Evolutionary conservation across 495 filamentous ascomycete genomes (phyloP).

Genomic region (Trichoderma reesei): DNA sequence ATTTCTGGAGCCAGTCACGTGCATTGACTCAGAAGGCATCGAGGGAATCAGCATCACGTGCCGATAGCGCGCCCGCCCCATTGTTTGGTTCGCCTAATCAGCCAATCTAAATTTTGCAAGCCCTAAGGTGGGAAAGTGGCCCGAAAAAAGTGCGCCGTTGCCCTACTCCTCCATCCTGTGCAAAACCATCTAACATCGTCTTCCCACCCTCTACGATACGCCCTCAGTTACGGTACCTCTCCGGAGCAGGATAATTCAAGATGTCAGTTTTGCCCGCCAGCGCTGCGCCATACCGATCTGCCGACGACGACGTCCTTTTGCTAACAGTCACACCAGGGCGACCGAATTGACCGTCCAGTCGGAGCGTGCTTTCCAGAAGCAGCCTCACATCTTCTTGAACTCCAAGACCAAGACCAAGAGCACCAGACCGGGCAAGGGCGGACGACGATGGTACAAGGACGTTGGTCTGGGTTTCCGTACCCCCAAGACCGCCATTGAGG

Average conservation of each 20-base stretch:
- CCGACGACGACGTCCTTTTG: not conserved
- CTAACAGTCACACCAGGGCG: slow-evolving; percentile 51
- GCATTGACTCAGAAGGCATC: too few species aligned
- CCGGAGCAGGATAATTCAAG: slow-evolving; percentile 11
- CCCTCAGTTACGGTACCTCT: slow-evolving; percentile 9
- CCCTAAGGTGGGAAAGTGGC: slow-evolving; percentile 12
- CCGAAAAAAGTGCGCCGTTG: slow-evolving; percentile 10
- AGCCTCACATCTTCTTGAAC: slow-evolving; percentile 99
- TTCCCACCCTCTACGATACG: slow-evolving; percentile 10
- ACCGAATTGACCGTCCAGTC: slow-evolving; percentile 97
- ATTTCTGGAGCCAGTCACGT: not conserved
- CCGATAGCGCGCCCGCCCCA: not conserved
- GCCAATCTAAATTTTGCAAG: slow-evolving; percentile 12
- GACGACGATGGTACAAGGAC: slow-evolving; percentile 99
- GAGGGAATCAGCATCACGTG: not conserved
- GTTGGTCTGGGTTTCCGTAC: slow-evolving; percentile 98
- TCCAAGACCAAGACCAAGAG: slow-evolving; percentile 85
- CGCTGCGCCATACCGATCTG: not conserved
- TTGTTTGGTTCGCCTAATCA: slow-evolving; percentile 1
- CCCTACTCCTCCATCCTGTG: slow-evolving; percentile 10
- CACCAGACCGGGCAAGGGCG: slow-evolving; percentile 68
- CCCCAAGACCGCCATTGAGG: slow-evolving; percentile 94
- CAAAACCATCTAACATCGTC: slow-evolving; percentile 11
- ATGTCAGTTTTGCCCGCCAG: slow-evolving; percentile 9
- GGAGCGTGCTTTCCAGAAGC: slow-evolving; percentile 97